Evolutionary conservation across 495 filamentous ascomycete species (phyloP), one percentile per base, ranked within the genome.

Genomic region (Rusavskia elegans): DNA sequence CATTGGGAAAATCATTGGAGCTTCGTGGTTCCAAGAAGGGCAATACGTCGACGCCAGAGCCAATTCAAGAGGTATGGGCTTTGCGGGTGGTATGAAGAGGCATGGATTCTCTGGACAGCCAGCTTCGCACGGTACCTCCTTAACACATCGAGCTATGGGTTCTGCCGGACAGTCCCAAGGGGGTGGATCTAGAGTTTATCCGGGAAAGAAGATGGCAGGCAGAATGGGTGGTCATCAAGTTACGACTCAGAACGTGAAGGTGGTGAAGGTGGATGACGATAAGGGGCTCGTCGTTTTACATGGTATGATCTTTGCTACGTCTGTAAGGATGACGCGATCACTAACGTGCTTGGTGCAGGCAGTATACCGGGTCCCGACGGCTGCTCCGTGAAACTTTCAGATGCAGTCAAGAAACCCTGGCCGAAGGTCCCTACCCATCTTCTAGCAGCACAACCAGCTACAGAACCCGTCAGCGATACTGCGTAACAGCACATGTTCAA

Each of bases 151-250:
- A 61, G 81, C 84, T 2, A 83, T 95, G 72, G 92, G 92, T 72
- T 89, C 85, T 5, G 71, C 78, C 13, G 92, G 92, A 57, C 85
- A 81, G 37, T 81, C 81, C 59, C 92, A 98, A 66, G 92, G 92
- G 57, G 80, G 85, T 64, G 92, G 92, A 65, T 92, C 86, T 41
- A 74, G 92, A 59, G 92, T 98, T 40, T 77, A 83, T 53, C 92
- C 92, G 0, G 92, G 92, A 48, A 98, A 98, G 80, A 87, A 85
- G 67, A 98, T 98, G 92, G 79, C 92, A 20, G 92, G 92, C 52
- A 77, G 86, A 42, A 96, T 98, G 92, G 92, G 92, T 23, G 81
- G 81, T 52, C 73, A 89, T 65, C 78, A 79, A 57, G 83, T 87
- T 41, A 98, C 92, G 37, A 71, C 87, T 17, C 89, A 96, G 73